A percentile compares a stretch with the other conserved stretches of the same genome.
These are phyloP conservation scores for Forsythia suspensa DNA, from an alignment of 257 asterid species.

Conservation along the genomic window DNA sequence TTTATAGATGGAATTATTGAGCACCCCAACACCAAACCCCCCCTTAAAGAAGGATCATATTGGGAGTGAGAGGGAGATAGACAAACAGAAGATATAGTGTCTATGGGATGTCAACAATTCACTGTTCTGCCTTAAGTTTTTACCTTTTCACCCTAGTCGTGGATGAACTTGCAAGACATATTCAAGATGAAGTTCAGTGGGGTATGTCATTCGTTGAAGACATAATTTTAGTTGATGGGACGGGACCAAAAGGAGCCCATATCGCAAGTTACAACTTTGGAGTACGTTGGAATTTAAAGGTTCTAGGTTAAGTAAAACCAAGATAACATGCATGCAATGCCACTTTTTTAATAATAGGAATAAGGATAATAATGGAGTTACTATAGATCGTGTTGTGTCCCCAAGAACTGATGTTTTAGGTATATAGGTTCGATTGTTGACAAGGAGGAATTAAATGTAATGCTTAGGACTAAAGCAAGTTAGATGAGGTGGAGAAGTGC, in stretches of 20 bases:
- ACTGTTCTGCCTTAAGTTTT: neutral
- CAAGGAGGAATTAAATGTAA: neutral
- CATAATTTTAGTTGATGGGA: neutral
- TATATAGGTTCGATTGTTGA: no score
- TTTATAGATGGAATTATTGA: neutral
- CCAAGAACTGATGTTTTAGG: no score
- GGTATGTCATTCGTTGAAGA: neutral
- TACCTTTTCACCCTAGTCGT: neutral
- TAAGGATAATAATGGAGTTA: no score
- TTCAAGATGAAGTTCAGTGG: neutral
- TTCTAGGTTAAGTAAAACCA: neutral
- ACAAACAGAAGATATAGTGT: neutral
- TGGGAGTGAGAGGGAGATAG: neutral
- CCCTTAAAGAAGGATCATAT: neutral
- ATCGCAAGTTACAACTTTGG: neutral
- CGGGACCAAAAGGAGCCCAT: neutral
- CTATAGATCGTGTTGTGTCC: no score
- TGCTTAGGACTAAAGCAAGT: neutral
- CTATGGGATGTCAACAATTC: neutral
- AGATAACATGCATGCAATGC: no score
- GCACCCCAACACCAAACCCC: neutral
- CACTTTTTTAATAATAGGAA: no score
- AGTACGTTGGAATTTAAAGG: neutral
- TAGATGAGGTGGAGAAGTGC: neutral
- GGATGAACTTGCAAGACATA: neutral